A percentile compares a stretch with the other conserved stretches of the same genome.
Conservation (phyloP, 2,329 filamentous ascomycete genomes). For the Ophidiomyces ophidiicola region DNA sequence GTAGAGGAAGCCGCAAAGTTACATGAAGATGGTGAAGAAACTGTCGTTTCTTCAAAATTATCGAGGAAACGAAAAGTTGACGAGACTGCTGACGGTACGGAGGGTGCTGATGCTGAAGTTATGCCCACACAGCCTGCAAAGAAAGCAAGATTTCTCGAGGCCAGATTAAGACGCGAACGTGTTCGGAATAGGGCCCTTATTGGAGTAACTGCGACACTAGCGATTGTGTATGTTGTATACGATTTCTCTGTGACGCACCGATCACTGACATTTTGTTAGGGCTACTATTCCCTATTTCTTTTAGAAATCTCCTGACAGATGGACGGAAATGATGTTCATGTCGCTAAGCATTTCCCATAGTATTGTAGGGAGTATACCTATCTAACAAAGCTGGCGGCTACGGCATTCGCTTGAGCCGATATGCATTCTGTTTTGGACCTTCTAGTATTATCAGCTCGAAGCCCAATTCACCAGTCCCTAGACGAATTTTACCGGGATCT, state of each 20-base stretch:
- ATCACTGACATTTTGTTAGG: conserved; percentile 19
- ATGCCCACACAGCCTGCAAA: conserved; percentile 47
- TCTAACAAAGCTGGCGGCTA: not conserved
- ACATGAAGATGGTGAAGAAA: conserved; percentile 31
- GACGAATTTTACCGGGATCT: conserved; percentile 14
- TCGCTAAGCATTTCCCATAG: not conserved
- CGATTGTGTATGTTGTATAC: conserved; percentile 65
- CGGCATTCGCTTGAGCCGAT: not conserved
- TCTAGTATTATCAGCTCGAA: not conserved
- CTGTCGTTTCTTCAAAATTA: conserved; percentile 19
- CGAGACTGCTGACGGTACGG: conserved; percentile 44
- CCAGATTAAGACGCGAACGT: conserved; percentile 70
- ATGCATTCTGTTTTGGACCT: not conserved
- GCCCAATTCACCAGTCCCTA: conserved; percentile 16
- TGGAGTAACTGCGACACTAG: conserved; percentile 74
- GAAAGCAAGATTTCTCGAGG: conserved; percentile 57
- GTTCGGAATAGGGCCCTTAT: conserved; percentile 76
- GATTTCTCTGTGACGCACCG: not conserved
- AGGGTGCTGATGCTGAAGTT: conserved; percentile 27
- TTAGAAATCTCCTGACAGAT: conserved; percentile 16
- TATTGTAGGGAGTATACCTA: not conserved
- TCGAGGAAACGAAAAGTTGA: conserved; percentile 61
- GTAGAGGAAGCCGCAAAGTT: conserved; percentile 55
- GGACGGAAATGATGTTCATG: not conserved
- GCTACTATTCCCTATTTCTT: conserved; percentile 40